Conservation (phyloP, 352 stramenopile genomes). For the Pythium phragmitis region DNA sequence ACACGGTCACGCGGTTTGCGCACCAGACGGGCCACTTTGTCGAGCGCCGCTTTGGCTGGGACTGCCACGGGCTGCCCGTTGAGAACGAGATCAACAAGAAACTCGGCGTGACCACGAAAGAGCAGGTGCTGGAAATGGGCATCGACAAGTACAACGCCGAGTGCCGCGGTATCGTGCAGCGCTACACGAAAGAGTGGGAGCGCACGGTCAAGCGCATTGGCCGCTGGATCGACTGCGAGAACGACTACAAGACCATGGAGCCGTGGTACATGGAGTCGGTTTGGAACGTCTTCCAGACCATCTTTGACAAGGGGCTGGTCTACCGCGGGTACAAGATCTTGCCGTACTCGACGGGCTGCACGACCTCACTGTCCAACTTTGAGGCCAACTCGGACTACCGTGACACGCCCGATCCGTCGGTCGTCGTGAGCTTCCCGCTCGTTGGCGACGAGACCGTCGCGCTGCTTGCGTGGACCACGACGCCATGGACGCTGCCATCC, state of each 20-base stretch:
- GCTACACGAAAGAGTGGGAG: slow-evolving; percentile 99
- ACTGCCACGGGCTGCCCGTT: slow-evolving; percentile 99
- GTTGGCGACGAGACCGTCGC: slow-evolving; percentile 83
- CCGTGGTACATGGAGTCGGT: slow-evolving; percentile 99
- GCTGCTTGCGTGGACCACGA: slow-evolving; percentile 98
- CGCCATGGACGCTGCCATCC: slow-evolving; percentile 98
- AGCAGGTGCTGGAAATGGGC: slow-evolving; percentile 97
- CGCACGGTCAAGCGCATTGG: slow-evolving; percentile 96
- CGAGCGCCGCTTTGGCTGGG: slow-evolving; percentile 97
- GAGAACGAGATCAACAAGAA: slow-evolving; percentile 99
- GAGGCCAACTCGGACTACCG: slow-evolving; percentile 99
- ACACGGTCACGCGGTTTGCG: slow-evolving; percentile 99
- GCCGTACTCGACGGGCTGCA: slow-evolving; percentile 98
- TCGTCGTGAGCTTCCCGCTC: slow-evolving; percentile 97
- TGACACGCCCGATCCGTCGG: slow-evolving; percentile 96
- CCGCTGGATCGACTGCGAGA: slow-evolving; percentile 99
- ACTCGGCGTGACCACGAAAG: slow-evolving; percentile 95
- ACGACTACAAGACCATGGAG: slow-evolving; percentile 99
- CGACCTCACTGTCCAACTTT: slow-evolving; percentile 99
- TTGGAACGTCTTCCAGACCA: slow-evolving; percentile 99
- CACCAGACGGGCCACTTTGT: slow-evolving; percentile 98
- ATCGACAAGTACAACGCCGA: slow-evolving; percentile 99
- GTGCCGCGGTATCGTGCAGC: slow-evolving; percentile 96
- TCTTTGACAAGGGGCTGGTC: slow-evolving; percentile 98
- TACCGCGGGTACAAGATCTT: slow-evolving; percentile 99